These are phyloP conservation scores for Fraxinus floribunda DNA, from an alignment of 305 asterid genomes.

Conservation along the genomic window DNA sequence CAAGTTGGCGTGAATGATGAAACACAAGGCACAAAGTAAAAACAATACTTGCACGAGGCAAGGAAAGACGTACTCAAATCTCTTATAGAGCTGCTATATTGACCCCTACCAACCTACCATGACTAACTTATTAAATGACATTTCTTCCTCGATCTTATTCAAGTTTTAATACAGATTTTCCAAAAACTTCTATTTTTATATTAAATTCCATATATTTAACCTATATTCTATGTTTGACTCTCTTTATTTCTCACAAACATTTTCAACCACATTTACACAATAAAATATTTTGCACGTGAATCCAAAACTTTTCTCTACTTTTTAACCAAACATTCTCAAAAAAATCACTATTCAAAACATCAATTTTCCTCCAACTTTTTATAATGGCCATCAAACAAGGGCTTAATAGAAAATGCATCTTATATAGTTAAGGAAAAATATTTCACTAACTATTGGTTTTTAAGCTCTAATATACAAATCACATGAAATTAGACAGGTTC, in stretches of 20 bases:
- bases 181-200: neutral
- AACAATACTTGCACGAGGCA: constrained; percentile 10
- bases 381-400: no score
- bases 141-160: neutral
- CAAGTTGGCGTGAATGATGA: neutral
- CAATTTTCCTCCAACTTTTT: no score
- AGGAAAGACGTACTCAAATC: neutral
- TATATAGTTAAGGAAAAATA: neutral
- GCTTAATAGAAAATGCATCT: neutral
- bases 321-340: no score
- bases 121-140: neutral
- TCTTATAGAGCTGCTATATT: neutral
- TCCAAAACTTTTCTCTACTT: no score
- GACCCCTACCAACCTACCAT: neutral
- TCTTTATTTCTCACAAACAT: no score
- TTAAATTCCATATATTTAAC: neutral
- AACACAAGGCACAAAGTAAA: neutral
- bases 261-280: no score
- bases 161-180: neutral
- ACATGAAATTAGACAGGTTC: neutral
- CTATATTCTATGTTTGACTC: no score
- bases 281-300: no score
- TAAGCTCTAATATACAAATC: neutral
- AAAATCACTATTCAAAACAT: no score
- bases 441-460: neutral